Evolutionary conservation across 805 yeast species (phyloP), one percentile per base, ranked within the genome.

Genomic region (Zygosaccharomyces pseudorouxii): DNA sequence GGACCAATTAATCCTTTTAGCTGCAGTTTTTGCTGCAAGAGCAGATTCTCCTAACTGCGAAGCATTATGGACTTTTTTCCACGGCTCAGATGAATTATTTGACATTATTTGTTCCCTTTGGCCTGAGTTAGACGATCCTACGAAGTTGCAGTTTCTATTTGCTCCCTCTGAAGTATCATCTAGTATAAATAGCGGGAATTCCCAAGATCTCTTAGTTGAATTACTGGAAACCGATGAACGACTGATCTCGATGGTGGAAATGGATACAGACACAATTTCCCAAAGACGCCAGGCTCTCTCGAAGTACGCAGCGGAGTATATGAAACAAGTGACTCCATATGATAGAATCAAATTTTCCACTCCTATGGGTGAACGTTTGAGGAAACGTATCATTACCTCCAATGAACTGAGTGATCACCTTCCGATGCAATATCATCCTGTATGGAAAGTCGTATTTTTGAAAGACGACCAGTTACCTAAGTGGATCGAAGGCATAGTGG

Each of bases 81-180:
- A 42, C 29, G 47, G 35, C n/a, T 45, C 55, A 3, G 22, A 39
- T n/a, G 60, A 54, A 5, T 48, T 56, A 9, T 56, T 55, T 16
- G 54, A 62, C 33, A 52, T 52, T 2, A 36, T 60, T 8, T 56
- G 65, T 36, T 58, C 62, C 11, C 46, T 66, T 12, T 64, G 65
- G 65, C 69, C 69, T 28, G 69, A 65, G 51, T 42, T 58, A 16
- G 61, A 55, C 30, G 63, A 61, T 38, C 67, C 67, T 10, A 22
- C 33, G 4, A 38, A 48, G 5, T 43, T 64, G 38, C 23, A 40
- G 16, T 59, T 55, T 27, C 42, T 57, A 12, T 51, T 57, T 19
- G 28, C 47, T 12, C n/a, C 36, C 28, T 11, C 12, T 18, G 25
- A 33, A 7, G 1, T 10, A 3, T 23, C 38, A 9, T 18, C 30